Base-by-base conservation (phyloP, 2,329 filamentous ascomycete genomes). In the Colletotrichum melonis region DNA sequence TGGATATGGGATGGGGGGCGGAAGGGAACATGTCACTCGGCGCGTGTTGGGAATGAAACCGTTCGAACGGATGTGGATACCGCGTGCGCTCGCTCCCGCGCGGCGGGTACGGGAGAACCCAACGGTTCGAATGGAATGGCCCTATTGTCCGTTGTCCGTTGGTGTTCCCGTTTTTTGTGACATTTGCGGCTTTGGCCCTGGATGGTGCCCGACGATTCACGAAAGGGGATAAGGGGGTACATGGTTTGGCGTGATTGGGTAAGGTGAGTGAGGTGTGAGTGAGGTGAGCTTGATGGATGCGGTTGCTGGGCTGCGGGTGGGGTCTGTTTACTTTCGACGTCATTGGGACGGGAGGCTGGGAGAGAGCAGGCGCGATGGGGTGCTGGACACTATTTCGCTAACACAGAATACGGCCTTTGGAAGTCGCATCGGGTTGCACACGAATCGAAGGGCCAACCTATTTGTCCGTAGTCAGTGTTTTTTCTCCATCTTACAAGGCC, bases 281-380 rank as follows among this genome's bases (percentile, higher is more conserved):
- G 32, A 35, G 32, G 32, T 35, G 32, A 42, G 16, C 38, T 5
- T 8, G 24, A 6, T 24, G 32, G 5, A 16, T 30, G 11, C 24
- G 52, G 80, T 81, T 81, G 80, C 74, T 75, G 28, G 75, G 68
- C 74, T 77, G 74, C 72, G 2, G 3, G 55, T 14, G 7, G 3
- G 8, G 8, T 32, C 32, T 81, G 49, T 80, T 82, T 81, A 81
- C 79, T 78, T 76, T 42, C 75, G 78, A 82, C 79, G 81, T 82
- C 80, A 82, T 78, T 63, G 22, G 38, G 54, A 32, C 60, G 22
- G 38, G 54, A 32, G 55, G 56, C 49, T 35, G 69, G 52, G 67
- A 22, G 11, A 32, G 16, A 42, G 49, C 22, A 24, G 59, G 35
- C 26, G 42, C n/a, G 16, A 26, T 26, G 28, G 4, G 49, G 46